Base-by-base conservation (phyloP, 164 flowering plant species). In the Dillenia suffruticosa region DNA sequence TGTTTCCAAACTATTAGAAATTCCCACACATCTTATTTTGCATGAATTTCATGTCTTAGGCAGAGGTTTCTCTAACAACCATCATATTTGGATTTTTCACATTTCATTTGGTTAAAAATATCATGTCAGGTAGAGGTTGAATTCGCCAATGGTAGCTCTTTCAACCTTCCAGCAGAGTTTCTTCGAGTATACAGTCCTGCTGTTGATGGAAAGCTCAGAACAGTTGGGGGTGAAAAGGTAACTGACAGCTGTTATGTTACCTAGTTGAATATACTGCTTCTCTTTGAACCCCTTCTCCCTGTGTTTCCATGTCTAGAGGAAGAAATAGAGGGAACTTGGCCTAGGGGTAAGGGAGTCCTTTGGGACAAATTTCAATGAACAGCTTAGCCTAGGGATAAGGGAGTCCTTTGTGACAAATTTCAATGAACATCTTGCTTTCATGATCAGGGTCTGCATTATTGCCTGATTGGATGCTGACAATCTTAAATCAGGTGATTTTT, bases 211-310 rank as follows among this genome's bases (percentile, higher is more conserved):
- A 90, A 84, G 71, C 58, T 86, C 49, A 72, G 95, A 63, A 79
- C 96, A 48, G 70, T 91, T 44, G 90, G 93, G 9, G 97, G 90
- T 58, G 95, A 94, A 61, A 94, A 88, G 96, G 95, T 89, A 73
- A 26, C 9, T 57, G 13, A 17, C 54, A 63, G 9, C 16, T 62
- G 16, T 60, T 13, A 8, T 45, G 4, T 54, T 44, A 12, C 49
- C 40, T 61, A 9, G 5, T 50, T 13, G n/a, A 10, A 19, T 47
- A 9, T n/a, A 5, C 15, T 54, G 1, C 17, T 44, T 52, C 9
- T 58, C 22, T 8, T 44, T 19, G 17, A 16, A 12, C 46, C 11
- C 12, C 5, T 49, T 58, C 3, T 57, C 7, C 22, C 22, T 5
- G 14, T 43, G 13, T 15, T 43, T 14, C 47, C 13, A 7, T 44